Base-by-base conservation (phyloP, 2,329 filamentous ascomycete genomes). In the Fusarium sp. region DNA sequence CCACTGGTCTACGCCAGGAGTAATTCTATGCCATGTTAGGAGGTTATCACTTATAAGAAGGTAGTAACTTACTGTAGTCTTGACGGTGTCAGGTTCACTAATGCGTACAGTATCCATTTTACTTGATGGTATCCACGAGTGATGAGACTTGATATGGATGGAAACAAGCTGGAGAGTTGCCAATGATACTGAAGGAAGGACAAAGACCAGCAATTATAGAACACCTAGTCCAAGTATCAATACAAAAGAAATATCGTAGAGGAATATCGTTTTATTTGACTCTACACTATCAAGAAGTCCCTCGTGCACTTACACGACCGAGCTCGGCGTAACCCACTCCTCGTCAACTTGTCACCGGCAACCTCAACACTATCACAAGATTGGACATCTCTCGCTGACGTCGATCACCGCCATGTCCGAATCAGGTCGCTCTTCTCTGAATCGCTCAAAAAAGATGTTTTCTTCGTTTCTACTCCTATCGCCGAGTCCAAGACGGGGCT, bases 1-100 rank as follows among this genome's bases (percentile, higher is more conserved):
- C 26, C 14, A 14, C 24, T 50, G 49, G 39, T 15, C 13, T 36
- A 43, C 26, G 40, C 39, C 55, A 13, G n/a, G 26, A 17, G 36
- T 53, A 17, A 21, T 49, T 65, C 62, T 65, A 19, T 13, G 7
- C 2, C 7, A 24, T 44, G 28, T 65, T n/a, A 65, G 62, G 11
- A 21, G 11, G 19, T 7, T 5, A 10, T 7, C 10, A 1, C 2
- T 10, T 2, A 13, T 1, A 2, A 34, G 15, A n/a, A 8, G 4
- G 4, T 2, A 4, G 2, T 5, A 4, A 39, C 49, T 51, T 36
- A 65, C 62, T 39, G 8, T 31, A 19, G 10, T 51, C 36, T n/a
- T 60, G 21, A 11, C 2, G 17, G 44, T 22, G 10, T 13, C 34
- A 19, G 19, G 7, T 14, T 44, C 39, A 34, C 21, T 5, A 40